Conservation (phyloP, 371 early-diverging fungal species). For the Thermomucor indicae-seudaticae region DNA sequence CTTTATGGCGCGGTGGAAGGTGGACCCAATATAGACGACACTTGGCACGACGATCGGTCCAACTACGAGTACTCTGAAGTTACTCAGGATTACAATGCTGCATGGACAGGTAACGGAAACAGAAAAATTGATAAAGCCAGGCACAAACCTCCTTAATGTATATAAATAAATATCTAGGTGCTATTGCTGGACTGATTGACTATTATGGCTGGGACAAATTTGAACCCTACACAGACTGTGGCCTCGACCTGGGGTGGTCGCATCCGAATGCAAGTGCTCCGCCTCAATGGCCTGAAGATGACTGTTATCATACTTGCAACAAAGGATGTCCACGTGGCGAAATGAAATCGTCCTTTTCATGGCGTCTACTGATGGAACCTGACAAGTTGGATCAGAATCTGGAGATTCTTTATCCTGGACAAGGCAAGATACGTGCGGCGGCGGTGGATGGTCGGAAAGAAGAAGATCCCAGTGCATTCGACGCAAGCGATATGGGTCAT, state of each 20-base stretch:
- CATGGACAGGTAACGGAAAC: constrained; percentile 45
- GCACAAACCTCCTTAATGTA: too few relatives aligned
- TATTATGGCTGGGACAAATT: constrained; percentile 45
- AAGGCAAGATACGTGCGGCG: constrained; percentile 27
- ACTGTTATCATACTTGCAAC: constrained; percentile 56
- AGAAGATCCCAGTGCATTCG: constrained; percentile 10
- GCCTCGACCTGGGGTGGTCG: constrained; percentile 50
- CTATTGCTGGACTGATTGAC: constrained; percentile 51
- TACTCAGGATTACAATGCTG: constrained; percentile 60
- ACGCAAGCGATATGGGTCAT: constrained; percentile 1
- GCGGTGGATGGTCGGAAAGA: constrained; percentile 19
- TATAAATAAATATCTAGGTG: too few relatives aligned
- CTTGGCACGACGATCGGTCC: constrained; percentile 52
- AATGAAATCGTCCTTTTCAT: constrained; percentile 40
- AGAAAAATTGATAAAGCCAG: too few relatives aligned
- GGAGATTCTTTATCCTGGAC: constrained; percentile 33
- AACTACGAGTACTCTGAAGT: constrained; percentile 52
- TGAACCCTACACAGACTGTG: constrained; percentile 48
- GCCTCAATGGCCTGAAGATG: constrained; percentile 39
- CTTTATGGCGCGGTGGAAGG: constrained; percentile 56
- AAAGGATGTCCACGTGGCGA: constrained; percentile 39
- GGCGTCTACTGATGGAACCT: constrained; percentile 30
- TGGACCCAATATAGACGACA: constrained; percentile 50
- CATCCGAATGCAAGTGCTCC: constrained; percentile 44
- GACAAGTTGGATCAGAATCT: constrained; percentile 9